Percentiles rank a stretch among this genome's conserved stretches.
Conservation (phyloP, 2,329 filamentous ascomycete species). For the Aspergillus neoniger region DNA sequence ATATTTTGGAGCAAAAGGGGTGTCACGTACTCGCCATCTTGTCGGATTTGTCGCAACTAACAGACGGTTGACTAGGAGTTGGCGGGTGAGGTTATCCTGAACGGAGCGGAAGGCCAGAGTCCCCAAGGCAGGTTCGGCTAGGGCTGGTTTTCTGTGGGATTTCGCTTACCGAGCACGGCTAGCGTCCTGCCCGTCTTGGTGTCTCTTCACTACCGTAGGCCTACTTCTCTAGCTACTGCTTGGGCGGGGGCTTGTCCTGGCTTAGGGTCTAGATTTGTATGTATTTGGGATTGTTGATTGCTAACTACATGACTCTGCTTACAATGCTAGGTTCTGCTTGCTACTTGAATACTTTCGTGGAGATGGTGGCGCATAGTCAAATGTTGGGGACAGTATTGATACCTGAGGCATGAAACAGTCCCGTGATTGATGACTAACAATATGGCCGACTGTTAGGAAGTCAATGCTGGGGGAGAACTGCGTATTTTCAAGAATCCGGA, state of each 20-base stretch:
- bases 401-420: not conserved
- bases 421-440: slow-evolving; percentile 5
- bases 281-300: not conserved
- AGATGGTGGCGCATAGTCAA: no score
- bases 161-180: slow-evolving; percentile 41
- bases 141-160: slow-evolving; percentile 44
- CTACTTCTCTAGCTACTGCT: not conserved
- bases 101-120: slow-evolving; percentile 33
- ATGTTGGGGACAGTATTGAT: not conserved
- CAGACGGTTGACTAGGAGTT: slow-evolving; percentile 40
- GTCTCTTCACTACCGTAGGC: not conserved
- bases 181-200: slow-evolving; percentile 14
- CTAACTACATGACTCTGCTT: no score
- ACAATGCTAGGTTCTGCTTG: not conserved
- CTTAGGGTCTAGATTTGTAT: no score
- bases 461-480: not conserved
- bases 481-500: not conserved
- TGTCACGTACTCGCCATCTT: slow-evolving; percentile 50
- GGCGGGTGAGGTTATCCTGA: slow-evolving; percentile 40
- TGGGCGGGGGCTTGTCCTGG: not conserved
- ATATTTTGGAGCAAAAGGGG: slow-evolving; percentile 1
- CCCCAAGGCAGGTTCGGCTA: slow-evolving; percentile 32
- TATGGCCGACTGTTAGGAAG: not conserved
- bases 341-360: not conserved
- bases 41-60: slow-evolving; percentile 44